Evolutionary conservation across 176 grass and related monocot species (phyloP), one percentile per base, ranked within the genome.

Genomic region (Triticum dicoccoides): DNA sequence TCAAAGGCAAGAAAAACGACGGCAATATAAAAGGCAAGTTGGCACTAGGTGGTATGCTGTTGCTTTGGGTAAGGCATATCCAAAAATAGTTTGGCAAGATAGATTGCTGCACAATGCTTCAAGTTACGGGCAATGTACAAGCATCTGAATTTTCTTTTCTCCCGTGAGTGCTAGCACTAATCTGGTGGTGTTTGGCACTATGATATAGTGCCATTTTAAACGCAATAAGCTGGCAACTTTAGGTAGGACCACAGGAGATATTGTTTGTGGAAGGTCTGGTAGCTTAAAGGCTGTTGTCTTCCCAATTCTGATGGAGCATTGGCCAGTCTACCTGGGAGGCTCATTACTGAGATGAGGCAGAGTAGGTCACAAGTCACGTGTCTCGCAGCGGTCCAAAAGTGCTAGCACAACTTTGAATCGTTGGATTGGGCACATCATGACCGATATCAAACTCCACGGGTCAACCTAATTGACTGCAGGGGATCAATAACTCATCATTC

Each of bases 1-100:
- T 87, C 9, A 1, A 84, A 67, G 76, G 27, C 21, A 87, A 90
- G 73, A 44, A 87, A 79, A 79, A 29, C 41, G 52, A 56, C 45
- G 33, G 39, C 54, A 10, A 79, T 56, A 33, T 8, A 61, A 25
- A 37, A 51, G 33, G 1, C 65, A 14, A 38, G 17, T 73, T 29
- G 18, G 21, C 56, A 80, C 62, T 39, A 80, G 45, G 61, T 68
- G 30, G 13, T 54, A 24, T 66, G 61, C 47, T 37, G 2, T 78
- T 61, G 35, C 25, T 80, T 73, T 9, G 27, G 83, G 15, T 47
- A 84, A 69, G 56, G 17, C 9, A 79, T 83, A 25, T 66, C 78
- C 69, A 17, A 80, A 83, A 9, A 21, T 37, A 45, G 25, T 38
- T 75, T 35, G 4, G 29, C 63, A 86, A 72, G 63, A 64, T 2